Evolutionary conservation across 441 rosid genomes (phyloP).

Genomic region (Pelargonium citronellum): DNA sequence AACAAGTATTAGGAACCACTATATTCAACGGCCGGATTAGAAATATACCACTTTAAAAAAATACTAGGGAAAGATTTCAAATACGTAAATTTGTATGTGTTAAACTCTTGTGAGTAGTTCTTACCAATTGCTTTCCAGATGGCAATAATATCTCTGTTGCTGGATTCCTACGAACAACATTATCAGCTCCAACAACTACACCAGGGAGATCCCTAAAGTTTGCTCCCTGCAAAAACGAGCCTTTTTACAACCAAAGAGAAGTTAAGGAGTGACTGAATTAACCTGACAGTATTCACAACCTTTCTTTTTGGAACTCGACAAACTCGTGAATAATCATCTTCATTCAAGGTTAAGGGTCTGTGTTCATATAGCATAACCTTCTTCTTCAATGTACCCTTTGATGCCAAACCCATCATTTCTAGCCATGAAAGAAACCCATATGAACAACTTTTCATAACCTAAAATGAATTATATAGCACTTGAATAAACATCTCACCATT

Average conservation of each 20-base stretch:
- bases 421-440: slow-evolving; percentile 3
- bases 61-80: neutral
- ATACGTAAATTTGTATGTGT: neutral
- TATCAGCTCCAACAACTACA: slow-evolving; percentile 40
- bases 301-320: slow-evolving; percentile 55
- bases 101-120: neutral
- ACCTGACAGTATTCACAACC: slow-evolving; percentile 27
- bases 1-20: neutral
- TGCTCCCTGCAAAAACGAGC: slow-evolving; percentile 39
- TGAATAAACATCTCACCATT: slow-evolving; percentile 35
- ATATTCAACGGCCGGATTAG: neutral
- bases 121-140: slow-evolving; percentile 56
- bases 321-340: slow-evolving; percentile 49
- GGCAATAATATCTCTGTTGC: slow-evolving; percentile 30
- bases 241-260: neutral
- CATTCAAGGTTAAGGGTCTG: slow-evolving; percentile 44
- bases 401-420: slow-evolving; percentile 4
- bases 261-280: neutral
- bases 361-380: slow-evolving; percentile 50
- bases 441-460: neutral
- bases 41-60: neutral
- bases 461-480: neutral
- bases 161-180: slow-evolving; percentile 54
- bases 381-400: slow-evolving; percentile 18
- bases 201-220: slow-evolving; percentile 72